These are phyloP conservation scores for Lagenidium giganteum DNA, from an alignment of 352 stramenopile genomes.

Conservation along the genomic window DNA sequence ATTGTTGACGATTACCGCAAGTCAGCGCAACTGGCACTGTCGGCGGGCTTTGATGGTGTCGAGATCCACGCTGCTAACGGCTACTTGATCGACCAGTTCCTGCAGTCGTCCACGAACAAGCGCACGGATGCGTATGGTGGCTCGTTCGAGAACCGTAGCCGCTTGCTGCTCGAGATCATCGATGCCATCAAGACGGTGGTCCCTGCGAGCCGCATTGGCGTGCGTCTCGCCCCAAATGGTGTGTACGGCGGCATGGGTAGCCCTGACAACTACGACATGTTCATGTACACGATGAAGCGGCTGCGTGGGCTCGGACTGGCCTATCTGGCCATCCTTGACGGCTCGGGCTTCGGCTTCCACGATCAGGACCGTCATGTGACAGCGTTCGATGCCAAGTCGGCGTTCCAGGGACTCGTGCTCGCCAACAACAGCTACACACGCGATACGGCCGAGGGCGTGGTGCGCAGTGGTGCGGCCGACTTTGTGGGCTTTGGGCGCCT, in stretches of 20 bases:
- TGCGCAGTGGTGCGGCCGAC: constrained; percentile 23
- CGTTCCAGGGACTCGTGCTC: constrained; percentile 26
- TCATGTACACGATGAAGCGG: not conserved
- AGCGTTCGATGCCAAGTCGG: constrained; percentile 6
- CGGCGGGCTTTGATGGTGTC: constrained; percentile 22
- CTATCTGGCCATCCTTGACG: constrained; percentile 20
- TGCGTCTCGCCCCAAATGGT: constrained; percentile 16
- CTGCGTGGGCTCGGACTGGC: constrained; percentile 14
- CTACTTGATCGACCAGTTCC: constrained; percentile 86
- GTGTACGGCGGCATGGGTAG: constrained; percentile 8
- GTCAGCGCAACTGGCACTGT: constrained; percentile 32
- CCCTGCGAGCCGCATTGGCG: constrained; percentile 8
- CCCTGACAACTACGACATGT: constrained; percentile 15
- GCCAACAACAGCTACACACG: constrained; percentile 18
- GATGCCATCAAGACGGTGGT: constrained; percentile 19
- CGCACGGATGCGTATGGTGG: constrained; percentile 75
- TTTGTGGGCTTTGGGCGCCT: constrained; percentile 30
- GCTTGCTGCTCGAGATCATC: constrained; percentile 53
- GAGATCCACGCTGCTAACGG: constrained; percentile 85
- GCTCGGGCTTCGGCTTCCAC: constrained; percentile 8
- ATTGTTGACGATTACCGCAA: constrained; percentile 57
- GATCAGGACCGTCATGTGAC: not conserved
- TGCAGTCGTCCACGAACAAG: constrained; percentile 60
- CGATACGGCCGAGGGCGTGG: constrained; percentile 15
- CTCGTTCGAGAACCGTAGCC: constrained; percentile 54